Base-by-base conservation (phyloP, 305 asterid genomes). In the Solanum hybrid region DNA sequence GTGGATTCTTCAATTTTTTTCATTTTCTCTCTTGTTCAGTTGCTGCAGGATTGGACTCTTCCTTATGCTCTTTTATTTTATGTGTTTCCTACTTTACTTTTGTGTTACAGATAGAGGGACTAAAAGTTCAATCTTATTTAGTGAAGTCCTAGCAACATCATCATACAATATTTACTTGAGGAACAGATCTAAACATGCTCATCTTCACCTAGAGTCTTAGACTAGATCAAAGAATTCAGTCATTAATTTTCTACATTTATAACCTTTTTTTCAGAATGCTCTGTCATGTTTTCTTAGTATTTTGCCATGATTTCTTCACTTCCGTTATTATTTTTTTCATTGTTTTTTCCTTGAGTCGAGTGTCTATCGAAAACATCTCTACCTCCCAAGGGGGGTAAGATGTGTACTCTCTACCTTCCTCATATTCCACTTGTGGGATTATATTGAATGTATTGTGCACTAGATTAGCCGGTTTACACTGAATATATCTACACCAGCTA, bases 81-180 rank as follows among this genome's bases (percentile, higher is more conserved):
- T 36, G 10, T 73, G 73, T 87, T 75, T 8, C 10, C 81, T 17
- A 15, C 65, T 73, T 29, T 11, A 37, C 33, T 89, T 77, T 11
- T 77, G 84, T 87, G 88, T 79, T 86, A 8, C 87, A 39, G 41
- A 80, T 27, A 82, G 87, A 82, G 70, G 68, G 87, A 81, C 87
- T 81, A 22, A 20, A 17, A 78, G 84, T 33, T 34, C 84, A 78
- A 20, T 33, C 45, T 2, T 34, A 79, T 34, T 79, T 78, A 78
- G 41, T 20, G 27, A 33, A 10, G 82, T 77, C 26, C 45, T 37
- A 79, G 45, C 17, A 32, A 79, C 32, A n/a, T 36, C 85, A 36
- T 79, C 39, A 37, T 36, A 12, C 85, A 36, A 79, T 79, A 36
- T 78, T n/a, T 79, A 12, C 34, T 39, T 26, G 34, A 13, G 87